phyloP scores from a whole-genome alignment of 768 basidiomycete genomes.

The Cantharellus anzutake region DNA sequence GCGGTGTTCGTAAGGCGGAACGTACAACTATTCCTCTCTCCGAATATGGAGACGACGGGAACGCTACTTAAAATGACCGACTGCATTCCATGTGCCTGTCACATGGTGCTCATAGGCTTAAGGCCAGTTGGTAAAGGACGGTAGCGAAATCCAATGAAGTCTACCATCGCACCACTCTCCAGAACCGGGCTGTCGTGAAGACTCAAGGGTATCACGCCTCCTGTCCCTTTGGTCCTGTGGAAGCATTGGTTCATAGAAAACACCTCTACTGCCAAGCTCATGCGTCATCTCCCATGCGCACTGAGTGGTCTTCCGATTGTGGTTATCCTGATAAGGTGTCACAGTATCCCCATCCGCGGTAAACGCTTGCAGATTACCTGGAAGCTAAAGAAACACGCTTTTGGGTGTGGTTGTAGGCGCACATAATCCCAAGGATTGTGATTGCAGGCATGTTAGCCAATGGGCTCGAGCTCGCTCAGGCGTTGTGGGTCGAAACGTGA shows the following conservation, averaged over 20 bases:
- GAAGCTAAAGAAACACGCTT: not conserved
- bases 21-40: not conserved
- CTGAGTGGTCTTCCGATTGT: conserved; percentile 7
- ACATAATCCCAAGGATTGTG: conserved; percentile 1
- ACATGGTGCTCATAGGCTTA: conserved; percentile 4
- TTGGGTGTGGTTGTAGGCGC: conserved; percentile 6
- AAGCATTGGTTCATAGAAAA: not conserved
- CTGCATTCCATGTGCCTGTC: not conserved
- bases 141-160: conserved; percentile 1
- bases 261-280: conserved; percentile 3
- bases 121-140: conserved; percentile 8
- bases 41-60: not conserved
- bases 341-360: not conserved
- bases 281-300: not conserved
- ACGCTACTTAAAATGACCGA: not conserved
- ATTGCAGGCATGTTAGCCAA: not conserved
- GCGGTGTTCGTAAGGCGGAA: conserved; percentile 8
- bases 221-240: not conserved
- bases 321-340: not conserved
- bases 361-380: not conserved
- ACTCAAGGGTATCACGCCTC: not conserved
- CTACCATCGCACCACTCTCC: conserved; percentile 4
- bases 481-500: not conserved
- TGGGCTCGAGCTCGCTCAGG: not conserved
- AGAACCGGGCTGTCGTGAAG: not conserved